Base-by-base conservation (phyloP, 768 basidiomycete genomes). In the Rhodotorula taiwanensis region DNA sequence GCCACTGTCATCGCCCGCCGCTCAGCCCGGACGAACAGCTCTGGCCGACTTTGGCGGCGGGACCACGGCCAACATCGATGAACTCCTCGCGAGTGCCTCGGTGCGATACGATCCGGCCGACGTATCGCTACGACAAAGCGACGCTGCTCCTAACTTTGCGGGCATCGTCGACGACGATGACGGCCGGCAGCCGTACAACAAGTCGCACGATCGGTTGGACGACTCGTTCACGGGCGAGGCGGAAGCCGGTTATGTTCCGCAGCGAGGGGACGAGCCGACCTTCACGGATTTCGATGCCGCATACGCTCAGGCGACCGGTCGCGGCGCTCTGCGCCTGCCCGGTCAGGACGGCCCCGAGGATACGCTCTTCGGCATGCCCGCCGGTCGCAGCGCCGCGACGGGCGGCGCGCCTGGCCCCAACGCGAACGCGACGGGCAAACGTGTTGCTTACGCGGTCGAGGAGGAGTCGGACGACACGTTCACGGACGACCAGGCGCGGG, bases 361-460 rank as follows among this genome's bases (percentile, higher is more conserved):
- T 43, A 73, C 72, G 11, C 60, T 73, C 14, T 73, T 73, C 47
- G 72, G 72, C 5, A 59, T 62, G 49, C 62, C 61, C 2, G 48
- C 45, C 1, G 49, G 20, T 1, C n/a, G 48, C 13, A 47, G 47
- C 0, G 33, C 25, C 2, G 31, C 33, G 1, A 16, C 41, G 10
- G 11, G 30, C 20, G 30, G 10, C 49, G 28, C 49, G 4, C 16
- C 44, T 4, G n/a, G 31, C 16, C 23, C 51, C 14, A 2, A 16
- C 0, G 28, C 51, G 4, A 20, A 21, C 31, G 57, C 33, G 14
- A 31, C 31, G 33, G 45, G 30, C 30, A 21, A 31, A 28, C 45
- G 51, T n/a, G 43, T 20, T 30, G 34, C 31, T 18, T 45, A 50
- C 18, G 50, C 58, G 31, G 28, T 23, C 2, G 25, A 39, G 16